These are phyloP conservation scores for Salix udensis DNA, from an alignment of 345 rosid genomes.

Conservation along the genomic window DNA sequence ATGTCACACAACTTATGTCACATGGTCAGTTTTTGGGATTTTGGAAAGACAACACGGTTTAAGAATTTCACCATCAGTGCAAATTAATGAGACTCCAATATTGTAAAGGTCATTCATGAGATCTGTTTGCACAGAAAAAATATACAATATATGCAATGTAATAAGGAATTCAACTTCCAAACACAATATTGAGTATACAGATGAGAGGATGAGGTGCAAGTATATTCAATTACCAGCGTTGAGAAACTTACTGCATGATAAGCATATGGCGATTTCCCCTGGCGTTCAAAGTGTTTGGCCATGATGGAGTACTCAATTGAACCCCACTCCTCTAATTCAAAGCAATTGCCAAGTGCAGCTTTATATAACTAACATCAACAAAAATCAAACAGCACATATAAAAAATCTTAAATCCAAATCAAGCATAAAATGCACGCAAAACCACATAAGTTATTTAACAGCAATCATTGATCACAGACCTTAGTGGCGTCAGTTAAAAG, in stretches of 20 bases:
- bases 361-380: constrained; percentile 54
- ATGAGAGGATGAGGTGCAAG: background rate
- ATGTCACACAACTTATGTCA: background rate
- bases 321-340: constrained; percentile 82
- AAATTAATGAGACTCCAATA: background rate
- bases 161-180: background rate
- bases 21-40: background rate
- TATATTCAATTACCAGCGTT: background rate
- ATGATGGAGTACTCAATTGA: constrained; percentile 74
- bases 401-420: background rate
- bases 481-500: constrained; percentile 73
- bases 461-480: constrained; percentile 28
- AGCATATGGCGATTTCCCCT: constrained; percentile 85
- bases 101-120: background rate
- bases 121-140: background rate
- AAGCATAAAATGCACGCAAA: background rate
- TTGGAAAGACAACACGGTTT: background rate
- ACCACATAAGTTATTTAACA: background rate
- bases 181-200: background rate
- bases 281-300: constrained; percentile 91
- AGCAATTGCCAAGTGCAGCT: constrained; percentile 86
- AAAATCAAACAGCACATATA: constrained; percentile 12
- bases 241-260: constrained; percentile 68
- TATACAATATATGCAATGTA: background rate
- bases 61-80: background rate